Percentiles rank a stretch among this genome's conserved stretches.
phyloP scores from a whole-genome alignment of 768 basidiomycete genomes.

The Lentinula lateritia region DNA sequence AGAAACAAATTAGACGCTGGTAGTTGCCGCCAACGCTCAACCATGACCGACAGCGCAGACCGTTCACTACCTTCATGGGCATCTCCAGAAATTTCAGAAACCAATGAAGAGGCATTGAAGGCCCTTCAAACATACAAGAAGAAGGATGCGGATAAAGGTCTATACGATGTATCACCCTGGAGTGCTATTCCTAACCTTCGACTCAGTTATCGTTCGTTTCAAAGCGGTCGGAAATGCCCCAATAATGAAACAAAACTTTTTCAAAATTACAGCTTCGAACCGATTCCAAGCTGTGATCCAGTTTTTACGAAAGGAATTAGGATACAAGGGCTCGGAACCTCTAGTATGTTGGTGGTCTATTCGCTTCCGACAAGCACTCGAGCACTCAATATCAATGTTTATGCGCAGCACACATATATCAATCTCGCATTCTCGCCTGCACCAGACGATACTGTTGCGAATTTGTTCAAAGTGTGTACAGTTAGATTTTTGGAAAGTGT shows the following conservation, averaged over 20 bases:
- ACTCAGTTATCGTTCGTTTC: constrained; percentile 89
- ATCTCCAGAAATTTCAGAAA: constrained; percentile 23
- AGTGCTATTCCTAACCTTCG: not conserved
- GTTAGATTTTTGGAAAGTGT: not conserved
- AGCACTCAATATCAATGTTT: constrained; percentile 15
- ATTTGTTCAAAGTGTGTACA: constrained; percentile 59
- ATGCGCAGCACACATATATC: constrained; percentile 55
- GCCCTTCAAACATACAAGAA: constrained; percentile 86
- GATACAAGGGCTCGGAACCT: constrained; percentile 82
- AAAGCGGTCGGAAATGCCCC: constrained; percentile 97
- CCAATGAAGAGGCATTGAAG: constrained; percentile 47
- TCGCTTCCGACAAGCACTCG: not conserved
- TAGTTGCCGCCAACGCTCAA: not conserved
- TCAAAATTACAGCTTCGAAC: constrained; percentile 94
- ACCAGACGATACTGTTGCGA: constrained; percentile 76
- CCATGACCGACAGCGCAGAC: constrained; percentile 20
- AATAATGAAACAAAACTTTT: constrained; percentile 98
- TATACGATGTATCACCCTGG: not conserved
- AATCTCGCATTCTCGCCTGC: constrained; percentile 78
- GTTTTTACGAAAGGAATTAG: constrained; percentile 84
- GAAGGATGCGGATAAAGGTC: constrained; percentile 78
- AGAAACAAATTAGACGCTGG: not conserved
- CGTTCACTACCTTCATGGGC: constrained; percentile 27
- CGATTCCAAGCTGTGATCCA: constrained; percentile 93
- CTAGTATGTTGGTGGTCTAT: constrained; percentile 45